Conservation (phyloP, 139 green algal genomes). For the Chara braunii region DNA sequence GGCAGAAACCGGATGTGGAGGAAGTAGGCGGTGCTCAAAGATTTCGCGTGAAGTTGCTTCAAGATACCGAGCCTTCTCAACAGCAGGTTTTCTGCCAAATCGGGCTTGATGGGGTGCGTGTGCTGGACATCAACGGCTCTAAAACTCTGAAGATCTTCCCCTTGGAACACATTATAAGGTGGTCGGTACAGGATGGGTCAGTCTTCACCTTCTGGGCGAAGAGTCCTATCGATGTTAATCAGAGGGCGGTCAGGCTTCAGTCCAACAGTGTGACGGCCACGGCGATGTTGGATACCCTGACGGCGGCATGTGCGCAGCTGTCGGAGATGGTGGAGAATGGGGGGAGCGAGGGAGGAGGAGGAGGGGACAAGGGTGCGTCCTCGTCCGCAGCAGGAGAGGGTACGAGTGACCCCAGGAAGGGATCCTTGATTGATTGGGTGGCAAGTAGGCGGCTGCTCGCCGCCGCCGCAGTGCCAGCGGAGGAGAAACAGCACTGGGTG, state of each 20-base stretch:
- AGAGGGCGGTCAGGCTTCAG: conserved; percentile 12
- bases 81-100: too few relatives aligned
- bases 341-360: not conserved
- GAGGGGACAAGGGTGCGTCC: not conserved
- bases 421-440: not conserved
- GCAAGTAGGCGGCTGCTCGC: not conserved
- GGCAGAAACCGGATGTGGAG: too few relatives aligned
- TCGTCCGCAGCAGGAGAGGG: not conserved
- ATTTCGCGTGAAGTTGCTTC: too few relatives aligned
- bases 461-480: not conserved
- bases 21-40: too few relatives aligned
- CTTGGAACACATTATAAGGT: conserved; percentile 34
- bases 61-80: too few relatives aligned
- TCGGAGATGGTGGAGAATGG: too few relatives aligned
- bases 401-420: too few relatives aligned
- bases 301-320: conserved; percentile 36
- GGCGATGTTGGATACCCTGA: conserved; percentile 27
- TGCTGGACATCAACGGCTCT: conserved; percentile 6
- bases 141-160: conserved; percentile 26
- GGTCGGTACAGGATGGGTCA: conserved; percentile 18
- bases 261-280: conserved; percentile 11
- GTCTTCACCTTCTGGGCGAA: conserved; percentile 40
- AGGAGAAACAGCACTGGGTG: conserved; percentile 19
- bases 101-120: conserved; percentile 18
- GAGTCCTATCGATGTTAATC: conserved; percentile 27